Percentiles rank a stretch among this genome's conserved stretches.
phyloP scores from a whole-genome alignment of 2,329 filamentous ascomycete genomes.

The Cladophialophora immunda region DNA sequence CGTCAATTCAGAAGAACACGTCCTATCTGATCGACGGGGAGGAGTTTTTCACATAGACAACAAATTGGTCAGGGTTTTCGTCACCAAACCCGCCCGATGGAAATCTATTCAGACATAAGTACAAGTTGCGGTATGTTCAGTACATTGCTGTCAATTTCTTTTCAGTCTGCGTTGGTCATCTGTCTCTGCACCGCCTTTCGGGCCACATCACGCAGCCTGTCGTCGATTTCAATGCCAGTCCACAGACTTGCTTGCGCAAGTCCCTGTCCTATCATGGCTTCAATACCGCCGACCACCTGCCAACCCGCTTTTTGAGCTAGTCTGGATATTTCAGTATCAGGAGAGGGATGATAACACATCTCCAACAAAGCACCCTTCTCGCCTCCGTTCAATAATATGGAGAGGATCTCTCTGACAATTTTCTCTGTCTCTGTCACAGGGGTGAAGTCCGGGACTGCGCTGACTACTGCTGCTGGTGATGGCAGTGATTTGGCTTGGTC shows the following conservation, averaged over 20 bases:
- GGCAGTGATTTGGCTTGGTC: conserved; percentile 68
- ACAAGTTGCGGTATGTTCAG: conserved; percentile 3
- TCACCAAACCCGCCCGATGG: not conserved
- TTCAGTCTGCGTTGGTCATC: conserved; percentile 13
- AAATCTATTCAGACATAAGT: not conserved
- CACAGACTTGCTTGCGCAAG: conserved; percentile 71
- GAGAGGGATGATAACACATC: conserved; percentile 83
- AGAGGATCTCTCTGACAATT: conserved; percentile 63
- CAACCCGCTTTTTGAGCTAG: conserved; percentile 70
- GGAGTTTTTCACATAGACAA: conserved; percentile 24
- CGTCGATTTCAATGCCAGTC: conserved; percentile 68
- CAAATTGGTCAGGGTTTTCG: not conserved
- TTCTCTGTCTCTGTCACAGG: conserved; percentile 71
- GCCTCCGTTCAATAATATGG: conserved; percentile 49
- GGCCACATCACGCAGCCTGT: conserved; percentile 44
- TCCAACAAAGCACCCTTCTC: conserved; percentile 76
- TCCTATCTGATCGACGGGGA: conserved; percentile 31
- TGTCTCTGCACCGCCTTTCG: conserved; percentile 22
- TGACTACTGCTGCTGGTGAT: conserved; percentile 72
- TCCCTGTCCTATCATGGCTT: conserved; percentile 80
- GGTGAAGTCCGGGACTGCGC: conserved; percentile 79
- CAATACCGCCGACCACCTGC: conserved; percentile 78
- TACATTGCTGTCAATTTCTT: not conserved
- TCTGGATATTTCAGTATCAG: conserved; percentile 72
- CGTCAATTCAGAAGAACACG: conserved; percentile 27